Conservation (phyloP, 1,284 basidiomycete species). For the Puccinia hordei region DNA sequence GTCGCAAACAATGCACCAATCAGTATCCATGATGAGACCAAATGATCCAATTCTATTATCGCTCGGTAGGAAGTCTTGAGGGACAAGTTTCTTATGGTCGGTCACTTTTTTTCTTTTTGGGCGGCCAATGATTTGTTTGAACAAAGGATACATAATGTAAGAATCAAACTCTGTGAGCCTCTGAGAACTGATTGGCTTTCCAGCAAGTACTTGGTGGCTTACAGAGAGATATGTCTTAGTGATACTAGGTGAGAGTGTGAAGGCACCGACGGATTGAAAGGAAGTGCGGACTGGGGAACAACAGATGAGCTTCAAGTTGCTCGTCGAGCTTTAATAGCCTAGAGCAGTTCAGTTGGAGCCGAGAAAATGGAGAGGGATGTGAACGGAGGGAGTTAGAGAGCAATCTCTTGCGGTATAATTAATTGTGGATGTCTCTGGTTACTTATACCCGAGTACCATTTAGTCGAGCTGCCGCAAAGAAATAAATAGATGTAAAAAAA, state of each 20-base stretch:
- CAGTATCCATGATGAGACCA: constrained; percentile 17
- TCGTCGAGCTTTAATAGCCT: neutral
- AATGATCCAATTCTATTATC: neutral
- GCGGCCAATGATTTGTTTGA: neutral
- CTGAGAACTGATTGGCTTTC: neutral
- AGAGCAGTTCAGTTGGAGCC: neutral
- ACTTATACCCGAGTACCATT: neutral
- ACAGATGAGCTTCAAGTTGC: too few species aligned
- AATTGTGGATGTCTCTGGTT: neutral
- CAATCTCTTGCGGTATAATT: constrained; percentile 5
- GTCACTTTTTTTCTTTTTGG: neutral
- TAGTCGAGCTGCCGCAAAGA: neutral
- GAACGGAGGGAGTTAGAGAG: constrained; percentile 1
- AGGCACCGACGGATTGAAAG: neutral
- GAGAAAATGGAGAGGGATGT: neutral
- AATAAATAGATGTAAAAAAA: too few species aligned
- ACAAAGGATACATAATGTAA: too few species aligned
- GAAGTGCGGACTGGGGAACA: neutral
- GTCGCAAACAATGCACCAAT: constrained; percentile 23
- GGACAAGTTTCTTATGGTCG: neutral
- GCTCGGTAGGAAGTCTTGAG: neutral
- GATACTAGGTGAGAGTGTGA: neutral
- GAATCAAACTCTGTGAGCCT: neutral
- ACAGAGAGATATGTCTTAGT: neutral
- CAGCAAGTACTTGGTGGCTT: neutral